Evolutionary conservation across 805 yeast genomes (phyloP).

Genomic region (Kazachstania africana): DNA sequence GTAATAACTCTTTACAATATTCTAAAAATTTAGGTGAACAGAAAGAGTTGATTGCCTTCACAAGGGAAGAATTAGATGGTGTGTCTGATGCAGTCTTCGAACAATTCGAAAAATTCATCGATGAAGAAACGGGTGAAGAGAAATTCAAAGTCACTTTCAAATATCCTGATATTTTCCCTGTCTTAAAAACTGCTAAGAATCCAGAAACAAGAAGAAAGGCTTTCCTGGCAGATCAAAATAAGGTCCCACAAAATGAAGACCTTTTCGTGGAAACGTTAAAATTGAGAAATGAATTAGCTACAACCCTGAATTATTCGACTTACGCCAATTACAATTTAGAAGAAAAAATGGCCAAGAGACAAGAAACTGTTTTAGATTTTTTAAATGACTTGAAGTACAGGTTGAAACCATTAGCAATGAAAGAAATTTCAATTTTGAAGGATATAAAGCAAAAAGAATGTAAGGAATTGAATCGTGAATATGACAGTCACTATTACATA

Average conservation of each 20-base stretch:
- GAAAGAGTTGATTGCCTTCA: slow-evolving; percentile 46
- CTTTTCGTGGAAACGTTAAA: slow-evolving; percentile 49
- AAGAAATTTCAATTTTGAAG: slow-evolving; percentile 39
- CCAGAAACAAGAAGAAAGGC: slow-evolving; percentile 58
- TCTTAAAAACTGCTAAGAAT: slow-evolving; percentile 56
- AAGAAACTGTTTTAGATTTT: slow-evolving; percentile 47
- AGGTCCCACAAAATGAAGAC: slow-evolving; percentile 51
- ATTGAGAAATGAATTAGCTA: slow-evolving; percentile 51
- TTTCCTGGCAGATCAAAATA: slow-evolving; percentile 55
- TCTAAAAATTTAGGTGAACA: slow-evolving; percentile 63
- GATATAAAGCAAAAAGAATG: slow-evolving; percentile 44
- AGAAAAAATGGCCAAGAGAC: slow-evolving; percentile 68
- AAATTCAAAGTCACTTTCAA: slow-evolving; percentile 61
- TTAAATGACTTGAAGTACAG: slow-evolving; percentile 49
- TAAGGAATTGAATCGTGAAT: slow-evolving; percentile 31
- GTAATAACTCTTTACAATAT: slow-evolving; percentile 45
- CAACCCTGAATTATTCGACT: slow-evolving; percentile 50
- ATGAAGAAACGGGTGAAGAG: slow-evolving; percentile 31
- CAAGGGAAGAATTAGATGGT: slow-evolving; percentile 58
- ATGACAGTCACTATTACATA: slow-evolving; percentile 36
- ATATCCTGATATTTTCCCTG: slow-evolving; percentile 70
- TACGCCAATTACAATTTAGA: slow-evolving; percentile 65
- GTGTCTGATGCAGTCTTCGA: slow-evolving; percentile 54
- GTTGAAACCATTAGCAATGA: slow-evolving; percentile 45
- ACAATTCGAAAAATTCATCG: slow-evolving; percentile 37